Evolutionary conservation across 2,329 filamentous ascomycete genomes (phyloP), one percentile per base, ranked within the genome.

Genomic region (Aspergillus japonicus): DNA sequence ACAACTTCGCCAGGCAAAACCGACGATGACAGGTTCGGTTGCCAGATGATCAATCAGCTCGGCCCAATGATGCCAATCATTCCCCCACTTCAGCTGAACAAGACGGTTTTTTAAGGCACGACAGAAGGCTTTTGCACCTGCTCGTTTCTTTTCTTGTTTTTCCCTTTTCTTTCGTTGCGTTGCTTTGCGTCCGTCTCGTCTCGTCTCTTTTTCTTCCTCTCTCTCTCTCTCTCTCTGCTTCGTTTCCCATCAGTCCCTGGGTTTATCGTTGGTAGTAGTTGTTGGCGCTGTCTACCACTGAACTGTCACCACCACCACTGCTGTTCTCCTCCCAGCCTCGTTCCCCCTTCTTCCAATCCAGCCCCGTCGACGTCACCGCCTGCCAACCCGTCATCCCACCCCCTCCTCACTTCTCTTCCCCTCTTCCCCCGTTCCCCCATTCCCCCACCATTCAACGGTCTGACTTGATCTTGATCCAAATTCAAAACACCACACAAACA

Each of bases 1-100:
- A 16, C 33, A 12, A 35, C 33, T 16, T 11, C 5, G 33, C 11
- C 11, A 16, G 16, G 16, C 39, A 19, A 8, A 44, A 16, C 2
- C 14, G 39, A 44, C 39, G 6, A 44, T 44, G 39, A 19, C 33
- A 54, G 21, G 51, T n/a, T 44, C 39, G 26, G 26, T 31, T 47
- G 42, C 42, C 53, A 55, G 53, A 44, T 55, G 53, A 55, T 55
- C 53, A 48, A 44, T 16, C 39, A 44, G 29, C 26, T 47, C 53
- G 53, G 61, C 58, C 61, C 60, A 61, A 63, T 63, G 56, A 57
- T 58, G 58, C 56, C 52, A 58, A 57, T 48, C 39, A 44, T 64
- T 52, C 59, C 63, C 62, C 64, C 58, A 58, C 57, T 65, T 65
- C 65, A 67, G 65, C 65, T 67, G 65, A 65, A 56, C 60, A 29